Conservation (phyloP, 2,329 filamentous ascomycete genomes). For the Cercospora sp. region DNA sequence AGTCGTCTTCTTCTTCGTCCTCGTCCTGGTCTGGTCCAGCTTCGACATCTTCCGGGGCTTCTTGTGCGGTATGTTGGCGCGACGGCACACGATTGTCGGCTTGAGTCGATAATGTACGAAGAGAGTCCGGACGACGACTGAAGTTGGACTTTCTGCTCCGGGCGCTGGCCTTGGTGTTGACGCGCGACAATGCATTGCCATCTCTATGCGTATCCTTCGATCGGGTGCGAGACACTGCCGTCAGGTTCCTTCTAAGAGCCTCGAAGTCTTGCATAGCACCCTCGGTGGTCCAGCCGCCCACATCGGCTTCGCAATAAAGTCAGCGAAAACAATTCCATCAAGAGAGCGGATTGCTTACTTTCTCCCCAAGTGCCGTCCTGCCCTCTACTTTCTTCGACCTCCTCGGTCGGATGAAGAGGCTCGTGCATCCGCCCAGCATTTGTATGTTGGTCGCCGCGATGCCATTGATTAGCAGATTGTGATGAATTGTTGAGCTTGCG, state of each 20-base stretch:
- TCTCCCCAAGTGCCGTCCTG: slow-evolving; percentile 63
- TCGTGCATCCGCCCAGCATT: slow-evolving; percentile 27
- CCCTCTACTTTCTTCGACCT: slow-evolving; percentile 32
- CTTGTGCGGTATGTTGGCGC: slow-evolving; percentile 13
- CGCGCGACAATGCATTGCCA: slow-evolving; percentile 24
- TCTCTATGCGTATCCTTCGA: slow-evolving; percentile 34
- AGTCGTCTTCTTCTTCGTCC: slow-evolving; percentile 54
- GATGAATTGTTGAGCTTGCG: slow-evolving; percentile 29
- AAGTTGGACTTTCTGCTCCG: slow-evolving; percentile 19
- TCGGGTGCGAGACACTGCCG: slow-evolving; percentile 51
- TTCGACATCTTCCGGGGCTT: slow-evolving; percentile 41
- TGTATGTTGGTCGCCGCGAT: slow-evolving; percentile 15
- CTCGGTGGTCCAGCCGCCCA: slow-evolving; percentile 54
- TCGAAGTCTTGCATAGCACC: slow-evolving; percentile 62
- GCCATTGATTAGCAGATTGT: slow-evolving; percentile 27
- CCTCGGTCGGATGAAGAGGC: slow-evolving; percentile 33
- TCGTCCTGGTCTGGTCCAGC: slow-evolving; percentile 46
- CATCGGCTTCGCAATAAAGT: slow-evolving; percentile 40
- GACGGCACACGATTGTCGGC: slow-evolving; percentile 30
- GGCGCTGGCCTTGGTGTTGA: slow-evolving; percentile 30
- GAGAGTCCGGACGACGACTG: slow-evolving; percentile 20
- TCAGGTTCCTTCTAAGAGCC: slow-evolving; percentile 57
- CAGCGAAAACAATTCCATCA: not conserved
- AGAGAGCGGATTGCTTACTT: slow-evolving; percentile 28
- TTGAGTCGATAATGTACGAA: slow-evolving; percentile 11